These are phyloP conservation scores for Alternaria hordeiaustralica DNA, from an alignment of 2,329 filamentous ascomycete genomes.

Conservation along the genomic window DNA sequence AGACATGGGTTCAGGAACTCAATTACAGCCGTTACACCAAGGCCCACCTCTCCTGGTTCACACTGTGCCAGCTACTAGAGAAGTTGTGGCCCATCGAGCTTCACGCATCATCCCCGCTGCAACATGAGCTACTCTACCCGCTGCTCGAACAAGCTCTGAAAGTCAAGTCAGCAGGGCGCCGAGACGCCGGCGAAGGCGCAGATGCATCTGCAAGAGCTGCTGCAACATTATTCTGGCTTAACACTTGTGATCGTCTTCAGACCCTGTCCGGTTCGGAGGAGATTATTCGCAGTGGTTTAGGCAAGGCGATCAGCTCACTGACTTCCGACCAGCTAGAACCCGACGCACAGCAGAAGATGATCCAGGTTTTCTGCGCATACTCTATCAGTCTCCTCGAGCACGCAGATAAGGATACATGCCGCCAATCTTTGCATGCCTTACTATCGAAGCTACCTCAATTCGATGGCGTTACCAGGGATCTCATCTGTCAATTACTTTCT, in stretches of 20 bases:
- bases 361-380: conserved; percentile 37
- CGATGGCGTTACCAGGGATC: conserved; percentile 1
- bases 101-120: conserved; percentile 32
- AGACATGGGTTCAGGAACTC: conserved; percentile 28
- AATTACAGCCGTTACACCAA: conserved; percentile 22
- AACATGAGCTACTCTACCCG: conserved; percentile 32
- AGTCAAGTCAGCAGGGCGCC: conserved; percentile 23
- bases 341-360: conserved; percentile 22
- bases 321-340: conserved; percentile 18
- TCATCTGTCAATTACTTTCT: conserved; percentile 26
- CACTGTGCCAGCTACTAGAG: conserved; percentile 33
- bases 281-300: conserved; percentile 25
- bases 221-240: conserved; percentile 38
- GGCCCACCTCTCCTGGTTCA: conserved; percentile 35
- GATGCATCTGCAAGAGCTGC: conserved; percentile 28
- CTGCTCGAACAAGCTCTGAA: conserved; percentile 35
- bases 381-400: conserved; percentile 33
- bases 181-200: conserved; percentile 12
- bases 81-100: conserved; percentile 42
- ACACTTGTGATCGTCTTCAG: conserved; percentile 32
- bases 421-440: conserved; percentile 24
- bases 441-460: conserved; percentile 25
- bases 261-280: conserved; percentile 30
- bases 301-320: conserved; percentile 31
- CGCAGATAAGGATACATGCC: conserved; percentile 21